Percentiles rank a stretch among this genome's conserved stretches.
Evolutionary conservation across 305 asterid species (phyloP).

Genomic region (Fraxinus albicans): DNA sequence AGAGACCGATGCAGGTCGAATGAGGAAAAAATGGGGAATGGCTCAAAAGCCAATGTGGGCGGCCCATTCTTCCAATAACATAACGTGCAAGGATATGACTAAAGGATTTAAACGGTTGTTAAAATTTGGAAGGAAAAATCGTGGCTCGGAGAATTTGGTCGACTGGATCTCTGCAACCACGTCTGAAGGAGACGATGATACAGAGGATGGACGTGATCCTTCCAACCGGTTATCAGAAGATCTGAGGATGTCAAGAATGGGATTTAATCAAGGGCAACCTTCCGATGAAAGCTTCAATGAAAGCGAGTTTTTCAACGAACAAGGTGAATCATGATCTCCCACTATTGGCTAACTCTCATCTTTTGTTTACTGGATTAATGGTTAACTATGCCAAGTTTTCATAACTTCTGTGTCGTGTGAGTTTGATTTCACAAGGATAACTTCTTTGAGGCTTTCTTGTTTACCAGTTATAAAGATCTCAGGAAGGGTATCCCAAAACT

Average conservation of each 20-base stretch:
- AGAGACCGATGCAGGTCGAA: slow-evolving; percentile 72
- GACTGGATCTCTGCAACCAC: slow-evolving; percentile 61
- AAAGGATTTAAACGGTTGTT: slow-evolving; percentile 48
- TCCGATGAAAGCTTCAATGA: slow-evolving; percentile 68
- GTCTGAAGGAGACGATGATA: slow-evolving; percentile 60
- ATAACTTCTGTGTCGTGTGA: slow-evolving; percentile 5
- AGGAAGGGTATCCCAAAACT: background rate
- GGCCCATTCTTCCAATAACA: slow-evolving; percentile 34
- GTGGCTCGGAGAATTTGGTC: slow-evolving; percentile 46
- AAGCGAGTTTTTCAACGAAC: slow-evolving; percentile 56
- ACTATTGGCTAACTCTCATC: background rate
- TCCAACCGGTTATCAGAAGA: slow-evolving; percentile 53
- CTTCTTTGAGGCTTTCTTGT: background rate
- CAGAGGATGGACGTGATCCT: slow-evolving; percentile 58
- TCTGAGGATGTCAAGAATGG: slow-evolving; percentile 69
- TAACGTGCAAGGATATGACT: slow-evolving; percentile 46
- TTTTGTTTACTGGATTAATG: slow-evolving; percentile 3
- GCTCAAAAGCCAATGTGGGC: slow-evolving; percentile 50
- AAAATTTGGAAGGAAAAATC: slow-evolving; percentile 48
- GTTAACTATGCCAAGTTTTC: background rate
- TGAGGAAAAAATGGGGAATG: slow-evolving; percentile 92
- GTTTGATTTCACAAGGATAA: slow-evolving; percentile 2
- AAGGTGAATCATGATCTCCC: slow-evolving; percentile 46
- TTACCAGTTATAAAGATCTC: background rate
- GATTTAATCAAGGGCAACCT: slow-evolving; percentile 63